A percentile compares a stretch with the other conserved stretches of the same genome.
Conservation (phyloP, 2,329 filamentous ascomycete species). For the Dichotomopilus funicola region DNA sequence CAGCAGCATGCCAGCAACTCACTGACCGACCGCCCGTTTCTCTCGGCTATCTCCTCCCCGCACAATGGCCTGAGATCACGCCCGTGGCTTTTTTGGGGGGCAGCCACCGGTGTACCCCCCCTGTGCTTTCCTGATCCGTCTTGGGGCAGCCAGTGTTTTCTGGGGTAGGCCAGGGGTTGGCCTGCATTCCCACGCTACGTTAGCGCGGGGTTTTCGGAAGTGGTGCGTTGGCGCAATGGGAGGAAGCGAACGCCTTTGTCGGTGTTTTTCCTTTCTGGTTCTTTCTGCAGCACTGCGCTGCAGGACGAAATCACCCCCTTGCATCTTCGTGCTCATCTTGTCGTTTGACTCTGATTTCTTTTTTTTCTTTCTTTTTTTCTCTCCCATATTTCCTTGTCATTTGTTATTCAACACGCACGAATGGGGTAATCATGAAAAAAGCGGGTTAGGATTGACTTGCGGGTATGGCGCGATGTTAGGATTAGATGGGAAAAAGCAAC, state of each 20-base stretch:
- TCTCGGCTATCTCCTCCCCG: conserved; percentile 7
- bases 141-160: conserved; percentile 4
- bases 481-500: conserved; percentile 15
- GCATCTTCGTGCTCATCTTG: neutral
- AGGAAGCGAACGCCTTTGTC: neutral
- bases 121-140: conserved; percentile 14
- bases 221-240: neutral
- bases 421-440: conserved; percentile 6
- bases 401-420: neutral
- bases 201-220: conserved; percentile 6
- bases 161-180: conserved; percentile 1
- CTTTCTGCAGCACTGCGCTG: too few species aligned
- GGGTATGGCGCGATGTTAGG: conserved; percentile 11
- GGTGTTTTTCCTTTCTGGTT: too few species aligned
- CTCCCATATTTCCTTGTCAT: neutral
- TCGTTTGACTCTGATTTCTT: neutral
- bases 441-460: neutral
- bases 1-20: neutral
- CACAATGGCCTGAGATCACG: conserved; percentile 6
- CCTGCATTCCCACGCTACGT: conserved; percentile 1
- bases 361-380: neutral
- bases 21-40: neutral
- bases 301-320: neutral
- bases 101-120: neutral
- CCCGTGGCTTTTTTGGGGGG: neutral